A percentile compares a stretch with the other conserved stretches of the same genome.
Evolutionary conservation across 768 basidiomycete genomes (phyloP).

Genomic region (Podaxis mareebaensis): DNA sequence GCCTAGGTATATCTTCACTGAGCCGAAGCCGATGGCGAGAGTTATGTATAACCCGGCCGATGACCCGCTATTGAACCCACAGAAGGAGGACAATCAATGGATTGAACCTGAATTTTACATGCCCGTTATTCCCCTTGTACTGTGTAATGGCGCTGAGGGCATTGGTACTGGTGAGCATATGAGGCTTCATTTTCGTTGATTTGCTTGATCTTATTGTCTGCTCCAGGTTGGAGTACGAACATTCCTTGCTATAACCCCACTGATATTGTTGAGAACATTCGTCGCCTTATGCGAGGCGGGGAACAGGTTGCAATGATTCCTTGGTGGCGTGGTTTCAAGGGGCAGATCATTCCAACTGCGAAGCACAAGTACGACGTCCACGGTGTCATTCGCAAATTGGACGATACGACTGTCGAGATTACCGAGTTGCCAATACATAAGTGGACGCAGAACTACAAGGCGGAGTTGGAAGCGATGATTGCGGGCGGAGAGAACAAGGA

Average conservation of each 20-base stretch:
- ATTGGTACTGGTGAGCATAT: constrained; percentile 83
- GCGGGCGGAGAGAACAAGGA: constrained; percentile 44
- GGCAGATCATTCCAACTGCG: constrained; percentile 74
- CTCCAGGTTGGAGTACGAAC: constrained; percentile 88
- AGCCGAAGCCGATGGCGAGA: constrained; percentile 72
- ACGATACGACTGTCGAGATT: constrained; percentile 90
- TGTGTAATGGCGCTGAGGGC: constrained; percentile 95
- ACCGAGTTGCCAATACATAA: constrained; percentile 93
- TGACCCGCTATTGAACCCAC: constrained; percentile 79
- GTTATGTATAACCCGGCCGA: constrained; percentile 80
- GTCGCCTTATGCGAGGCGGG: constrained; percentile 83
- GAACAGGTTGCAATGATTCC: constrained; percentile 85
- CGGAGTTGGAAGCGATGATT: constrained; percentile 87
- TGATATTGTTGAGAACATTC: constrained; percentile 88
- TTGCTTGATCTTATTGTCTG: background rate
- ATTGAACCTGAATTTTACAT: constrained; percentile 97
- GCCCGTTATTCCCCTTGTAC: constrained; percentile 83
- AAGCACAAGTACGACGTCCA: constrained; percentile 87
- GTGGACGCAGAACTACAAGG: constrained; percentile 94
- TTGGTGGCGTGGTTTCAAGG: constrained; percentile 97
- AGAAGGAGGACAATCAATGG: constrained; percentile 79
- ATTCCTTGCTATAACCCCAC: constrained; percentile 91
- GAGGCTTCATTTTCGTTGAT: background rate
- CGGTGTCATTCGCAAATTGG: constrained; percentile 73
- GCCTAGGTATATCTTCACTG: constrained; percentile 94